phyloP scores from a whole-genome alignment of 2,329 filamentous ascomycete species.

The Colletotrichum cuscutae region DNA sequence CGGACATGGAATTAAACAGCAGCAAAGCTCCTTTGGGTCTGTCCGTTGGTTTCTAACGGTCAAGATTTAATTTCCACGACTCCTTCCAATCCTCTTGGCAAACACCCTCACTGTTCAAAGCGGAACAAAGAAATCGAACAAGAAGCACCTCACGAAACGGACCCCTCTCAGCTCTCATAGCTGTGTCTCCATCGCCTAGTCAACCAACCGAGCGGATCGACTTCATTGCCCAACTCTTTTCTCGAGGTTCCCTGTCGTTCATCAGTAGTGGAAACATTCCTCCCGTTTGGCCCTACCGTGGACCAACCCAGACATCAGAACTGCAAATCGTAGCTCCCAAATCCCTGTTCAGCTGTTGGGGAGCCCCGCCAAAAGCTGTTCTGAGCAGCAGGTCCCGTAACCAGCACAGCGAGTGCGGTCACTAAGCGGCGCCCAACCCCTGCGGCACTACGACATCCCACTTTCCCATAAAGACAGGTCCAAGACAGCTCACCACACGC shows the following conservation, averaged over 20 bases:
- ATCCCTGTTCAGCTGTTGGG: constrained; percentile 8
- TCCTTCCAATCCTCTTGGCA: neutral
- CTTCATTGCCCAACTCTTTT: neutral
- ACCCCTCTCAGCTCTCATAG: neutral
- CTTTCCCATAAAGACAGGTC: constrained; percentile 15
- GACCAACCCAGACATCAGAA: neutral
- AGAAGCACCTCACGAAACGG: constrained; percentile 7
- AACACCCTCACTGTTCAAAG: neutral
- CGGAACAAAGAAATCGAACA: neutral
- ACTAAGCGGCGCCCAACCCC: neutral
- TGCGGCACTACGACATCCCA: constrained; percentile 17
- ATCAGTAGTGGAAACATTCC: neutral
- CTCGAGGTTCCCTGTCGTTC: neutral
- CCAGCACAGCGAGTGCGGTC: neutral
- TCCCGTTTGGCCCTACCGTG: neutral
- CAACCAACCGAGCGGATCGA: constrained; percentile 16
- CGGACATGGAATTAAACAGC: neutral
- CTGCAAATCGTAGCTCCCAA: neutral
- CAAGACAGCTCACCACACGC: neutral
- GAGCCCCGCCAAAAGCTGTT: constrained; percentile 15
- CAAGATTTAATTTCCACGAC: neutral
- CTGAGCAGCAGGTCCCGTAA: neutral
- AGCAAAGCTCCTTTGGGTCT: neutral
- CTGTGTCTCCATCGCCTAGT: constrained; percentile 10
- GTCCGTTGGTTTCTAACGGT: neutral